Evolutionary conservation across 2,329 filamentous ascomycete species (phyloP), one percentile per base, ranked within the genome.

Genomic region (Pseudopithomyces maydicus): DNA sequence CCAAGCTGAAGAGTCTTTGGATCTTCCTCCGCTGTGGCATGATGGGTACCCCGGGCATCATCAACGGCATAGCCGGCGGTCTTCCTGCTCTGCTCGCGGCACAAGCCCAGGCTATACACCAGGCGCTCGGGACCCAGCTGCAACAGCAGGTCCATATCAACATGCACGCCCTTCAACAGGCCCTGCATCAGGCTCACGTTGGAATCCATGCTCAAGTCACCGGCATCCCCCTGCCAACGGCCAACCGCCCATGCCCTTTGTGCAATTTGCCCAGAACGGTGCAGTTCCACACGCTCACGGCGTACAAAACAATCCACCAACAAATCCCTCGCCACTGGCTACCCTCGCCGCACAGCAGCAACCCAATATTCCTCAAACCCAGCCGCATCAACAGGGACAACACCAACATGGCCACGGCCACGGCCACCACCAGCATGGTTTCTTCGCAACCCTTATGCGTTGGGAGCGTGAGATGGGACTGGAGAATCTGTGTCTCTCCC

Each of bases 391-490:
- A 17, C 52, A 41, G 15, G 42, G 19, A 17, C 45, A 49, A 17
- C 51, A 33, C 14, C 47, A 48, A 17, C 45, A 57, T 6, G 39
- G 45, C 23, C 52, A 41, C 42, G 23, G 19, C 10, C 48, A 63
- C 20, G 45, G 50, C 1, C 50, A 56, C 55, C 51, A 54, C 54
- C 32, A 55, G 15, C 53, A 56, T 35, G 49, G 57, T 17, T 65
- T 73, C 43, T 67, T 69, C 56, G 62, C 67, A 14, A 64, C 63
- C 19, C 74, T 75, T 59, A 63, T 74, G 41, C 71, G 72, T 50
- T 75, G 71, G 66, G 68, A 72, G 59, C 72, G 73, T 56, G 73
- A 75, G 55, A 67, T 71, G 41, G 71, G 72, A 41, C 63, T 77
- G 49, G 71, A 74, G 48, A 66, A 65, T 3, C 65, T 77, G 19